These are phyloP conservation scores for Hymenoscyphus occultus DNA, from an alignment of 2,329 filamentous ascomycete species.

Conservation along the genomic window DNA sequence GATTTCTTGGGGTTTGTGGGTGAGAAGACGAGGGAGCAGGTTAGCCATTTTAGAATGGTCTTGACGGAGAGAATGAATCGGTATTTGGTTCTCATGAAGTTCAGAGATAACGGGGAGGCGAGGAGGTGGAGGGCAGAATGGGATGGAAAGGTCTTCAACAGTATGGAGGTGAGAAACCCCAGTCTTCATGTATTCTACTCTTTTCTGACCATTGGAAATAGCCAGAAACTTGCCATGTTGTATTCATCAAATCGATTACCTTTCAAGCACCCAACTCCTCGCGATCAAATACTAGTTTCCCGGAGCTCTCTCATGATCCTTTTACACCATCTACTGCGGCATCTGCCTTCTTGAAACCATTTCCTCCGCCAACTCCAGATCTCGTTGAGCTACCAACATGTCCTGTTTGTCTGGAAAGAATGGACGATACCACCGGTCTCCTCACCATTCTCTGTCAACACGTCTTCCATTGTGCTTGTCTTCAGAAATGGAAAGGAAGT, in stretches of 20 bases:
- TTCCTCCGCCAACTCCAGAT: constrained; percentile 70
- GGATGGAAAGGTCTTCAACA: constrained; percentile 91
- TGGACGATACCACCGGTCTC: constrained; percentile 95
- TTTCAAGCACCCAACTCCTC: constrained; percentile 54
- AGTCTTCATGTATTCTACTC: neutral
- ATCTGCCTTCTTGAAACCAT: constrained; percentile 48
- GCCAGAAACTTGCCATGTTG: constrained; percentile 92
- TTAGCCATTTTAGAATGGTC: constrained; percentile 93
- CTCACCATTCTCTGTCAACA: constrained; percentile 97
- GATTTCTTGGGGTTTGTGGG: constrained; percentile 92
- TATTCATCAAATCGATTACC: constrained; percentile 89
- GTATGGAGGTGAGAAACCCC: constrained; percentile 67
- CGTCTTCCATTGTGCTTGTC: constrained; percentile 93
- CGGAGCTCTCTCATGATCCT: constrained; percentile 60
- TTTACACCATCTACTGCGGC: constrained; percentile 55
- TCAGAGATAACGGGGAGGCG: constrained; percentile 71
- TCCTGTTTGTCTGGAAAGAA: constrained; percentile 92
- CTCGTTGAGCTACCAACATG: constrained; percentile 92
- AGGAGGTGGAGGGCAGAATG: constrained; percentile 79
- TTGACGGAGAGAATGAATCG: constrained; percentile 84
- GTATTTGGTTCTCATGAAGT: constrained; percentile 96
- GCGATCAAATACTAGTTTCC: constrained; percentile 43
- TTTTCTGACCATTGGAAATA: constrained; percentile 35
- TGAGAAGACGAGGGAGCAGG: constrained; percentile 77
- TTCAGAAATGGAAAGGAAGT: constrained; percentile 92